Conservation (phyloP, 2,329 filamentous ascomycete genomes). For the Fusarium gaditjirri region DNA sequence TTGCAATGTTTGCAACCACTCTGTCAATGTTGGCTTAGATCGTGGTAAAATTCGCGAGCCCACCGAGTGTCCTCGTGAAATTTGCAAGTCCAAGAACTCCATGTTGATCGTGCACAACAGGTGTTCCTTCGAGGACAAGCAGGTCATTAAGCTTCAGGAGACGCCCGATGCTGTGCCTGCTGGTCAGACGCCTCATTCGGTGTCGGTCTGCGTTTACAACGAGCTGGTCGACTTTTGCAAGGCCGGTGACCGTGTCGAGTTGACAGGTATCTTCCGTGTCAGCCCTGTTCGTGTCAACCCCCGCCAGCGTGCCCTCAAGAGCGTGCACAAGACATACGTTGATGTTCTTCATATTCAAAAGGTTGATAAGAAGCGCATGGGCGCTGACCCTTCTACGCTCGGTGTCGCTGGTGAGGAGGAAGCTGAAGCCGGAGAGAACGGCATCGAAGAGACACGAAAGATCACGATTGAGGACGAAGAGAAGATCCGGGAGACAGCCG, state of each 20-base stretch:
- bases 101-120: conserved; percentile 99
- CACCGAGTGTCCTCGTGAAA: conserved; percentile 83
- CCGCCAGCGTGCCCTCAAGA: conserved; percentile 90
- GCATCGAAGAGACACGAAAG: conserved; percentile 84
- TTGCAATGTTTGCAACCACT: conserved; percentile 92
- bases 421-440: conserved; percentile 71
- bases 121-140: conserved; percentile 94
- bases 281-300: conserved; percentile 95
- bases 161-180: conserved; percentile 95
- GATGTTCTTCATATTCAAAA: conserved; percentile 97
- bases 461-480: conserved; percentile 87
- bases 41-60: conserved; percentile 96
- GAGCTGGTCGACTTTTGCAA: conserved; percentile 98
- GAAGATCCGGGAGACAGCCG: conserved; percentile 84
- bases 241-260: conserved; percentile 93
- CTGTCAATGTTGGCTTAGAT: conserved; percentile 89
- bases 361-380: conserved; percentile 93
- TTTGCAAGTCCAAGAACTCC: conserved; percentile 88
- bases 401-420: conserved; percentile 81
- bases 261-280: conserved; percentile 96
- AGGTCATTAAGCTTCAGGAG: conserved; percentile 98
- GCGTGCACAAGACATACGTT: conserved; percentile 97
- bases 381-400: conserved; percentile 88
- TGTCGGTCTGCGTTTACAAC: conserved; percentile 95
- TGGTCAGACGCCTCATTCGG: conserved; percentile 96